Base-by-base conservation (phyloP, 768 basidiomycete species). In the Serendipita sp. region DNA sequence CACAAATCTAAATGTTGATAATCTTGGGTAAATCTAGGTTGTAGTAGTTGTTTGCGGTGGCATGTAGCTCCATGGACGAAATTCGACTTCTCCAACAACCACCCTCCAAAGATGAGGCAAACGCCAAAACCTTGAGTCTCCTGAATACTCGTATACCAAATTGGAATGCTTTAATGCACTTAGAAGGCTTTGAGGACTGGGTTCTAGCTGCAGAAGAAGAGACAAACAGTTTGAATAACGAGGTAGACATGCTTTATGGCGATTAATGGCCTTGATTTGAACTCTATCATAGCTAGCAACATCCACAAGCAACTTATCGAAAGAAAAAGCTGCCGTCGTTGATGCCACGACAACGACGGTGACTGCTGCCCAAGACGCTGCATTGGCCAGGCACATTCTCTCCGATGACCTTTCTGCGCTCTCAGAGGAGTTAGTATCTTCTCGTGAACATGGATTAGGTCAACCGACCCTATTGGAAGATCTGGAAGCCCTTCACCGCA, bases 401-500 rank as follows among this genome's bases (percentile, higher is more conserved):
- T 80, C 83, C 15, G 91, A 95, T 70, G 86, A 92, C 72, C 77
- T 94, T 10, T 76, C 83, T 11, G 81, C 81, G 66, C 75, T 95
- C 34, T 81, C 83, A 3, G 75, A 78, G 62, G 82, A 86, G 63
- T 77, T 95, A 46, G 77, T 83, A 56, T 86, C 85, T 1, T 76
- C 81, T 2, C 68, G 82, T 34, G 76, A 77, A 10, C 79, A 78
- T 13, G 78, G 76, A 48, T 77, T 79, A 8, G 74, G 72, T n/a
- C 69, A 74, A 47, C 77, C 85, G 2, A 90, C 86, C 0, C 75
- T 98, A 3, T 77, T 95, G 8, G 88, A 92, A 72, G 86, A 89
- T 51, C 78, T 97, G 66, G 89, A 95, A 71, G 81, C 78, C 0
- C 74, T 94, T 68, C 90, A 94, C 70, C 78, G 84, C 52, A 83